Base-by-base conservation (phyloP, 352 stramenopile species). In the Phytophthora kernoviae region DNA sequence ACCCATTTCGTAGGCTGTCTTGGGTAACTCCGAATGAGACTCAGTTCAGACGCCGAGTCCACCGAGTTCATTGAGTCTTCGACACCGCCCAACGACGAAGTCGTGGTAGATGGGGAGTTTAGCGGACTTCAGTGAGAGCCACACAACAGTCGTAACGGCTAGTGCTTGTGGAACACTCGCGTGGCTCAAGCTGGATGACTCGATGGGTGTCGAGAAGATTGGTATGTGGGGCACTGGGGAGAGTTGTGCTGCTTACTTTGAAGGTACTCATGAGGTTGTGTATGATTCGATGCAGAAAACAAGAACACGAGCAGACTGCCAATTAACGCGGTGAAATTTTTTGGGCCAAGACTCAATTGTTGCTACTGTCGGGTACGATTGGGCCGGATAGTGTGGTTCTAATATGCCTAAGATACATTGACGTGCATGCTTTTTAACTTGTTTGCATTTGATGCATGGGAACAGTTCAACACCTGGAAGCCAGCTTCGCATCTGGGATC, bases 401-500 rank as follows among this genome's bases (percentile, higher is more conserved):
- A 36, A 60, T 51, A 6, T 58, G 34, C n/a, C n/a, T n/a, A n/a
- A n/a, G n/a, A n/a, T 33, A 34, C 17, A 27, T 11, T 37, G 52
- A 11, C 41, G 11, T 14, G 33, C 6, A 0, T 54, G 21, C n/a
- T 17, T 27, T 27, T 36, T 40, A 12, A 20, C 33, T 55, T 26
- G 21, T 36, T 14, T 14, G 5, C 27, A 30, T 30, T 17, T 30
- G 24, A 6, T 21, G 30, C 24, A 6, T 33, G 12, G 22, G n/a
- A 12, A 3, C 27, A 89, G 80, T 12, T 73, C 78, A 18, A 67
- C 68, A 2, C 83, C 83, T 18, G 76, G 76, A 32, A 79, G 69
- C 27, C 83, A 92, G 26, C 65, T 94, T 59, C 79, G 84, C 36
- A 55, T 94, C n/a, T 94, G 85, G 85, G 85, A 94, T 39, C 64